phyloP scores from a whole-genome alignment of 352 stramenopile genomes.

The Phytopythium sindhum region DNA sequence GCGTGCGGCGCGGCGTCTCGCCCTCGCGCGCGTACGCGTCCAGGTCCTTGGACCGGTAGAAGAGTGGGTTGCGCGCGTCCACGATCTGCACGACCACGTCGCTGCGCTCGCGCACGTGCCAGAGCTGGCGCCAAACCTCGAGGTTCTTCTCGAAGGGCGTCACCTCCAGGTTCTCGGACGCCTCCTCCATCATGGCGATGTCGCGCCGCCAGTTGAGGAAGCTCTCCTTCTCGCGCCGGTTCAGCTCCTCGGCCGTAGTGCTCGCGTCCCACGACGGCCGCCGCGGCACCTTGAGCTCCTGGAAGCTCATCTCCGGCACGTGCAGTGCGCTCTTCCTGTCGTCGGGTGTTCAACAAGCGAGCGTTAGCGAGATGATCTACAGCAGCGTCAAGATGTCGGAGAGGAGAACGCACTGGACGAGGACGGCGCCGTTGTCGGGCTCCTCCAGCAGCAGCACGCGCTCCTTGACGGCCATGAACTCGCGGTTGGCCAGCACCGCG shows the following conservation, averaged over 20 bases:
- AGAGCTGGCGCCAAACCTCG: conserved; percentile 99
- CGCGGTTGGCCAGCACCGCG: conserved; percentile 87
- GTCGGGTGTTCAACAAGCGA: not conserved
- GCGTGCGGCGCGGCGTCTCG: conserved; percentile 80
- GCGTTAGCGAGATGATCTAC: not conserved
- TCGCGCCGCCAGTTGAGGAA: conserved; percentile 98
- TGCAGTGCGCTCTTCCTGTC: conserved; percentile 47
- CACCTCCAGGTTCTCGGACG: conserved; percentile 83
- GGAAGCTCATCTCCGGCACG: conserved; percentile 87
- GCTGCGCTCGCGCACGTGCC: conserved; percentile 97
- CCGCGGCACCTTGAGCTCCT: conserved; percentile 95
- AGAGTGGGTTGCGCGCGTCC: conserved; percentile 97
- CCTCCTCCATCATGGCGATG: conserved; percentile 89
- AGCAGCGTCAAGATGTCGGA: not conserved
- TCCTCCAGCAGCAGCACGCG: conserved; percentile 80
- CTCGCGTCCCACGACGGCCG: conserved; percentile 93
- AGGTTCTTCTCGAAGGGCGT: conserved; percentile 99
- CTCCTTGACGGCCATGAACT: conserved; percentile 91
- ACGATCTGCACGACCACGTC: conserved; percentile 98
- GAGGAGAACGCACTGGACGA: conserved; percentile 50
- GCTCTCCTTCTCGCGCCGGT: conserved; percentile 94
- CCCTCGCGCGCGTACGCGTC: conserved; percentile 94
- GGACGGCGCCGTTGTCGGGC: conserved; percentile 41
- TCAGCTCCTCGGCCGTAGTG: conserved; percentile 96
- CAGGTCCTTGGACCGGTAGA: conserved; percentile 97